These are phyloP conservation scores for Russula ochroleuca DNA, from an alignment of 768 basidiomycete genomes.

Conservation along the genomic window DNA sequence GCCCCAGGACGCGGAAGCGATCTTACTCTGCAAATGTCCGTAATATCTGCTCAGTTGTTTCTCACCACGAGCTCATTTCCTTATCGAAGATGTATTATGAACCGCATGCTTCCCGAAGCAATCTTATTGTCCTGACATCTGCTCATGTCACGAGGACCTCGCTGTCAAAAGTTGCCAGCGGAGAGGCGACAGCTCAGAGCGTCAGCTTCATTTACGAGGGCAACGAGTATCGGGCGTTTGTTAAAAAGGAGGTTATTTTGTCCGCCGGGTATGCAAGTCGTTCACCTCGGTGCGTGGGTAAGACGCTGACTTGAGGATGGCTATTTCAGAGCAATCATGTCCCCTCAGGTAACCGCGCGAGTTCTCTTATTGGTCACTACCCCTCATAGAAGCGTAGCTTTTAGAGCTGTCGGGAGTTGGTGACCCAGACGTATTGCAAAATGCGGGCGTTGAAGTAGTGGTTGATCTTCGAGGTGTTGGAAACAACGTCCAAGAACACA, in stretches of 20 bases:
- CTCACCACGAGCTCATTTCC: background rate
- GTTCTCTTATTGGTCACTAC: background rate
- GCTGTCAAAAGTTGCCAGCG: background rate
- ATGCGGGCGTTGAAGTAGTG: conserved; percentile 8
- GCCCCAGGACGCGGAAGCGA: conserved; percentile 3
- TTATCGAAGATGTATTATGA: conserved; percentile 25
- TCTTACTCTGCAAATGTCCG: conserved; percentile 24
- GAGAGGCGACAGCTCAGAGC: conserved; percentile 5
- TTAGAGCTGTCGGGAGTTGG: conserved; percentile 28
- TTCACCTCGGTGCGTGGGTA: no score
- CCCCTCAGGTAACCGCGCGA: conserved; percentile 15
- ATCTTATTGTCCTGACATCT: conserved; percentile 28
- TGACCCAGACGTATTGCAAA: conserved; percentile 15
- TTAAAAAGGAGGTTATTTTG: conserved; percentile 21
- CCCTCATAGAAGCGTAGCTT: conserved; percentile 7
- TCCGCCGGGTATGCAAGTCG: conserved; percentile 21
- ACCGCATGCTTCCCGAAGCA: conserved; percentile 27
- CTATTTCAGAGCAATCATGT: conserved; percentile 12
- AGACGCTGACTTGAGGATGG: background rate
- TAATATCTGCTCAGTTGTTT: background rate
- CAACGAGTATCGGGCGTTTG: conserved; percentile 15
- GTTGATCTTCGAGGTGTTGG: conserved; percentile 23
- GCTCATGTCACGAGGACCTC: background rate
- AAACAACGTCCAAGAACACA: conserved; percentile 25
- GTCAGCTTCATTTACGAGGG: conserved; percentile 20